Conservation (phyloP, 2,329 filamentous ascomycete genomes). For the Sclerotinia spermophila region DNA sequence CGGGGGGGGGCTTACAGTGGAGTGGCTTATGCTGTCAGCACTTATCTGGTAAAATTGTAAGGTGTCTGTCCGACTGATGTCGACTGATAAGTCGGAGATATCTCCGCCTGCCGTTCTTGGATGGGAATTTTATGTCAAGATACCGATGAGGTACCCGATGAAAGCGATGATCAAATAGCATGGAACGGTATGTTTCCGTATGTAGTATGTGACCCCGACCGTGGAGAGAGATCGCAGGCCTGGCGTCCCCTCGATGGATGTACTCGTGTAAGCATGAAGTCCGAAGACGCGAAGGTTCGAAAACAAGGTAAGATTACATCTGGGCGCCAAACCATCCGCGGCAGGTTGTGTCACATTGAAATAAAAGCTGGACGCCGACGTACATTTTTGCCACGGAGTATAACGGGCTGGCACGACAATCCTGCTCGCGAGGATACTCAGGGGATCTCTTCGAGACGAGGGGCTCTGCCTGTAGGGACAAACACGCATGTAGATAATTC, state of each 20-base stretch:
- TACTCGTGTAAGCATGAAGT: neutral
- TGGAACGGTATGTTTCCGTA: neutral
- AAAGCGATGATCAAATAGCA: neutral
- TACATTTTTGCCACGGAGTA: neutral
- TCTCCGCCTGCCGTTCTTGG: neutral
- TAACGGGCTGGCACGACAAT: neutral
- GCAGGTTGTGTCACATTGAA: constrained; percentile 4
- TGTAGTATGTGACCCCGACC: neutral
- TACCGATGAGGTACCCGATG: neutral
- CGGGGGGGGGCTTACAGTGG: neutral
- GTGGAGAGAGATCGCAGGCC: neutral
- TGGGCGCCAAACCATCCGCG: neutral
- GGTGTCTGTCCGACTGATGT: too few species aligned
- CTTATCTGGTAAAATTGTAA: neutral
- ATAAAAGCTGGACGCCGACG: neutral
- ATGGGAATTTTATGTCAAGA: neutral
- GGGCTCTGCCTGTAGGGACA: too few species aligned
- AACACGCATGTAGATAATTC: neutral
- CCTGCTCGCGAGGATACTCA: neutral
- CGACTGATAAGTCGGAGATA: neutral
- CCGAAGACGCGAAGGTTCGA: neutral
- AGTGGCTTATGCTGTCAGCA: neutral
- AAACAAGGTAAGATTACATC: neutral
- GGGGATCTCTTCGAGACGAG: neutral
- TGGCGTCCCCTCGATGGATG: neutral